phyloP scores from a whole-genome alignment of 352 stramenopile species.

The Pythium dissimile region DNA sequence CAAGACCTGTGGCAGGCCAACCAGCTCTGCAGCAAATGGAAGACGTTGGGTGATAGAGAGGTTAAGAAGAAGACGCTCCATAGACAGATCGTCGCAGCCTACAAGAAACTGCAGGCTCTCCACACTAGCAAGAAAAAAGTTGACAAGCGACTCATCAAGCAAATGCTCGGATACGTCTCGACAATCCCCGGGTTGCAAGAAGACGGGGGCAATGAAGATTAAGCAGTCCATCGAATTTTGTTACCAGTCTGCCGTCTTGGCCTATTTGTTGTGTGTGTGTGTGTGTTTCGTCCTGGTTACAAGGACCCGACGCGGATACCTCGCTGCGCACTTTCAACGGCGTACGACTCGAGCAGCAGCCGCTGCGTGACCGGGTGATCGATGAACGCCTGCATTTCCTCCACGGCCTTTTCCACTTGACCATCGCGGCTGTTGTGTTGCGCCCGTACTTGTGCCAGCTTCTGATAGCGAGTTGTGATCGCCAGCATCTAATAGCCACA shows the following conservation, averaged over 20 bases:
- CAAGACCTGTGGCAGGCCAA: constrained; percentile 70
- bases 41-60: constrained; percentile 25
- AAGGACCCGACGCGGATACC: constrained; percentile 71
- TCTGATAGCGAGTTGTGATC: constrained; percentile 69
- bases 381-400: constrained; percentile 73
- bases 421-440: constrained; percentile 59
- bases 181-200: constrained; percentile 62
- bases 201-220: constrained; percentile 22
- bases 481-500: constrained; percentile 54
- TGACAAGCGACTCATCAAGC: constrained; percentile 81
- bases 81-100: constrained; percentile 52
- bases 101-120: constrained; percentile 70
- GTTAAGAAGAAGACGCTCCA: constrained; percentile 34
- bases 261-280: neutral
- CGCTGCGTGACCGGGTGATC: constrained; percentile 62
- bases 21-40: constrained; percentile 51
- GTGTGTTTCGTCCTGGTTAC: neutral
- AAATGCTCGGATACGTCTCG: constrained; percentile 79
- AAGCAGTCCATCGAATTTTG: neutral
- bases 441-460: constrained; percentile 63
- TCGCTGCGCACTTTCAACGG: constrained; percentile 53
- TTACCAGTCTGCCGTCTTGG: neutral
- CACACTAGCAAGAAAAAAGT: constrained; percentile 74
- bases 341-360: constrained; percentile 61
- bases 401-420: constrained; percentile 66